Conservation (phyloP, 163 green algal species). For the Prototheca wickerhamii region DNA sequence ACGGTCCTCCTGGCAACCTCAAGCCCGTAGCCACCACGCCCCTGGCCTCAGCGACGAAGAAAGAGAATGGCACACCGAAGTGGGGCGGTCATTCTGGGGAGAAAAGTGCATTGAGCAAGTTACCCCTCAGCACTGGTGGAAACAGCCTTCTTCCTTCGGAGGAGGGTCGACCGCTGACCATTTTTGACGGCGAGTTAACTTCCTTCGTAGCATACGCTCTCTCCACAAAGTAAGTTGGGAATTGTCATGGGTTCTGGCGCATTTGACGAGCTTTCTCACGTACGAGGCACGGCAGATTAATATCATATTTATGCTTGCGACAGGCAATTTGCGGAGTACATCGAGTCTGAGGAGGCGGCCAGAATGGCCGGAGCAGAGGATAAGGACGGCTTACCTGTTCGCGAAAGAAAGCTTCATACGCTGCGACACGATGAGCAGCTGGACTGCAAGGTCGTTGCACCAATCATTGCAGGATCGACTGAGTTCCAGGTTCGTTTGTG, state of each 20-base stretch:
- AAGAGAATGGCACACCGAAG: too few species aligned
- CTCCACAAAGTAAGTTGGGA: conserved; percentile 32
- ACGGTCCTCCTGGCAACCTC: too few species aligned
- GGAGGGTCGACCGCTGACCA: conserved; percentile 30
- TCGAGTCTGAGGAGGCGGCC: neutral
- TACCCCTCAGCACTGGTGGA: too few species aligned
- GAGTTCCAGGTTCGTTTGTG: neutral
- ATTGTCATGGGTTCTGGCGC: neutral
- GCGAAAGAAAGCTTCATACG: too few species aligned
- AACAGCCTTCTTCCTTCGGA: conserved; percentile 22
- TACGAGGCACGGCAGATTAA: neutral
- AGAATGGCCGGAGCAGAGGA: neutral
- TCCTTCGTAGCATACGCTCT: conserved; percentile 76
- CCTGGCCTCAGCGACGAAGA: too few species aligned
- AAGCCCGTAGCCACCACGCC: too few species aligned
- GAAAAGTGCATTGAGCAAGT: too few species aligned
- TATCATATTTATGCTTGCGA: neutral
- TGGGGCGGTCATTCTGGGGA: too few species aligned
- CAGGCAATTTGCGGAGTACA: neutral
- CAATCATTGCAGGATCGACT: neutral
- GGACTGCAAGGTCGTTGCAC: conserved; percentile 52
- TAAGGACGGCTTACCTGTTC: too few species aligned
- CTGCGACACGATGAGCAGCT: conserved; percentile 26
- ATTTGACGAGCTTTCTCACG: too few species aligned
- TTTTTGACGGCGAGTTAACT: conserved; percentile 74